Base-by-base conservation (phyloP, 2,329 filamentous ascomycete genomes). In the Coniella lustricola region DNA sequence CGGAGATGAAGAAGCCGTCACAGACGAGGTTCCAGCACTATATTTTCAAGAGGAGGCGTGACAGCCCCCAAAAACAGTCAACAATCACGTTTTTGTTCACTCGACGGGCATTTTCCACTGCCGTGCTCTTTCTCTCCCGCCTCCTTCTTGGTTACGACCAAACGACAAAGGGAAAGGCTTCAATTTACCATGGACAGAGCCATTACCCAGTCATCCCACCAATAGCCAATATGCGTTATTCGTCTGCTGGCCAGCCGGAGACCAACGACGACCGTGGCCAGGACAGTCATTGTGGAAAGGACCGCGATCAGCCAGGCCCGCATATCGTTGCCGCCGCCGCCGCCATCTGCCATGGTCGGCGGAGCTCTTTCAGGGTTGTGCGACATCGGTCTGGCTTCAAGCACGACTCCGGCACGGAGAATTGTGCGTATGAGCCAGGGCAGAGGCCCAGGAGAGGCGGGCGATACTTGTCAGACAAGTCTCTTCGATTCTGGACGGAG, bases 171-270 rank as follows among this genome's bases (percentile, higher is more conserved):
- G 38, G 22, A 36, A 29, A 20, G 17, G 2, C 12, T 3, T 25
- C n/a, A 18, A 55, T 61, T 38, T 56, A 74, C 71, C 71, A 72
- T 69, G 1, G 72, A 74, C 44, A 68, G 73, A 0, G 74, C 49
- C 48, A 75, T 71, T 57, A 72, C 63, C 56, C 65, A 74, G 56
- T 75, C 72, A 59, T 75, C 72, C 72, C 71, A 74, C 72, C 72
- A 75, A 4, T 74, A 56, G 50, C 59, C 57, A 48, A 72, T 70
- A 3, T 59, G 65, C 39, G 69, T 70, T 38, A 72, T 57, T 42
- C 63, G 62, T 10, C 72, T 68, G 48, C 68, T 68, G 22, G 66
- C 46, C 4, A 75, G 43, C 2, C 72, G 64, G 13, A 74, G 57
- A n/a, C 34, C 58, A 12, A 74, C 68, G 3, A 62, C 58, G 1